These are phyloP conservation scores for Dictyostelium discoideum DNA, from an alignment of 78 protist species.

Conservation along the genomic window DNA sequence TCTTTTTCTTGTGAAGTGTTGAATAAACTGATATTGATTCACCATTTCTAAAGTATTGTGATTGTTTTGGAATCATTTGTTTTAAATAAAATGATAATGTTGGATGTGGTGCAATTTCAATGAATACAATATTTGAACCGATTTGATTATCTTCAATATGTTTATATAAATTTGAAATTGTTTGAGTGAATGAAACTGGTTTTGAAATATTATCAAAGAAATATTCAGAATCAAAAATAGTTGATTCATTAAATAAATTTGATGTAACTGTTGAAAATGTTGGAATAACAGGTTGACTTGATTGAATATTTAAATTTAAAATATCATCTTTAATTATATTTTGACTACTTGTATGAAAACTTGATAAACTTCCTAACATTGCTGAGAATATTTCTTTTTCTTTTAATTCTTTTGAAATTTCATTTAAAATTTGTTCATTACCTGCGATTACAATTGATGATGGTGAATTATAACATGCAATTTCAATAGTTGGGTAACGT, in stretches of 20 bases:
- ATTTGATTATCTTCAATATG: slow-evolving; percentile 7
- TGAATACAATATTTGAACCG: neutral
- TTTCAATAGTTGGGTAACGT: slow-evolving; percentile 22
- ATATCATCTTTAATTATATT: slow-evolving; percentile 16
- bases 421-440: neutral
- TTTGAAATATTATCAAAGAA: neutral
- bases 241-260: neutral
- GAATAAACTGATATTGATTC: neutral
- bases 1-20: slow-evolving; percentile 5
- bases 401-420: neutral
- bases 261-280: slow-evolving; percentile 27
- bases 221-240: neutral
- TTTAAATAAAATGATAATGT: slow-evolving; percentile 14
- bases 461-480: slow-evolving; percentile 41
- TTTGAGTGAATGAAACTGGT: slow-evolving; percentile 33
- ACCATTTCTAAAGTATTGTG: neutral
- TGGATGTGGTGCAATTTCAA: slow-evolving; percentile 72
- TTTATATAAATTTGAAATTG: slow-evolving; percentile 26
- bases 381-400: slow-evolving; percentile 12
- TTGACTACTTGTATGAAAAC: slow-evolving; percentile 38
- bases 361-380: slow-evolving; percentile 13
- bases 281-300: neutral
- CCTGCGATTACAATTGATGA: slow-evolving; percentile 46
- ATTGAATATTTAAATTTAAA: neutral
- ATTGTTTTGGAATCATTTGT: neutral